A percentile compares a stretch with the other conserved stretches of the same genome.
These are phyloP conservation scores for Pythium inflatum DNA, from an alignment of 352 stramenopile genomes.

Conservation along the genomic window DNA sequence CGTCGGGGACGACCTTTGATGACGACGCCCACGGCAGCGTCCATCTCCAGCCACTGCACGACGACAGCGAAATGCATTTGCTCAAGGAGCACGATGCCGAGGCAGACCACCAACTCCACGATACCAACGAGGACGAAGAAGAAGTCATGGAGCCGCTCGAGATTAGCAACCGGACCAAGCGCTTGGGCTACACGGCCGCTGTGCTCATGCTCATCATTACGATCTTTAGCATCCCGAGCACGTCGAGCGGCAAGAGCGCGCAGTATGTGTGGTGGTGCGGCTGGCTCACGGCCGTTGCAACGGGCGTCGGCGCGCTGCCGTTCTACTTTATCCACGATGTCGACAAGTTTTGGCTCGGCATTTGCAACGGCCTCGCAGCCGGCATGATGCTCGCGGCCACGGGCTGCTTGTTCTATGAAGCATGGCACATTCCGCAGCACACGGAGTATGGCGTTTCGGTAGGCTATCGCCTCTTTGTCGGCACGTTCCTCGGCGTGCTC, in stretches of 20 bases:
- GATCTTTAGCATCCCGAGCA: conserved; percentile 60
- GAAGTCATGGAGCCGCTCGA: conserved; percentile 29
- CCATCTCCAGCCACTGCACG: neutral
- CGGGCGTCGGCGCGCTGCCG: conserved; percentile 93
- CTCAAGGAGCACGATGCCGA: conserved; percentile 7
- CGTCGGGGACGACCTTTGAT: neutral
- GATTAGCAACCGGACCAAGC: conserved; percentile 33
- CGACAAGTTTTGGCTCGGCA: conserved; percentile 93
- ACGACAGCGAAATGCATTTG: conserved; percentile 9
- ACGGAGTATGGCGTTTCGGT: conserved; percentile 71
- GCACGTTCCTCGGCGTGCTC: conserved; percentile 91
- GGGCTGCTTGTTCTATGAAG: conserved; percentile 95
- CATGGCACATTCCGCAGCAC: conserved; percentile 77
- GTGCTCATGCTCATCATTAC: conserved; percentile 61
- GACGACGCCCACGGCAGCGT: neutral
- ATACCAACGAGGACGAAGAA: conserved; percentile 16
- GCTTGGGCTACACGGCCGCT: conserved; percentile 54
- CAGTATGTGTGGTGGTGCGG: conserved; percentile 97
- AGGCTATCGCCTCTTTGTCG: conserved; percentile 84
- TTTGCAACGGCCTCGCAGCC: conserved; percentile 95
- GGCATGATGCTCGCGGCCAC: conserved; percentile 99
- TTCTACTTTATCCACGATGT: conserved; percentile 94
- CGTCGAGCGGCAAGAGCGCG: conserved; percentile 55
- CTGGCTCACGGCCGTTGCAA: conserved; percentile 97
- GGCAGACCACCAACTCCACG: conserved; percentile 22